These are phyloP conservation scores for Lophiostoma macrostomum DNA, from an alignment of 495 filamentous ascomycete species.

Conservation along the genomic window DNA sequence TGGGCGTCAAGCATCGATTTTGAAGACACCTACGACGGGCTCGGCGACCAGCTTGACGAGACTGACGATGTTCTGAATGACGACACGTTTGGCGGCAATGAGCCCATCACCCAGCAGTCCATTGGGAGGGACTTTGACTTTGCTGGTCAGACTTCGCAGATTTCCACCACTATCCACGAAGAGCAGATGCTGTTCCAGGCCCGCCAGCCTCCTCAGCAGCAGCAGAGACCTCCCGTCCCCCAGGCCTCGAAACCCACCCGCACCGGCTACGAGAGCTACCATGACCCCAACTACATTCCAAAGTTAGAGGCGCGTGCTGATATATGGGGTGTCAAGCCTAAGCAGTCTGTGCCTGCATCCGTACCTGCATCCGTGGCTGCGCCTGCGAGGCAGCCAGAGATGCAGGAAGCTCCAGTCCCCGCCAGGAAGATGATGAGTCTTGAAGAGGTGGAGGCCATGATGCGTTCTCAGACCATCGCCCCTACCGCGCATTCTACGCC, in stretches of 20 bases:
- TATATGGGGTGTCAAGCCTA: slow-evolving; percentile 77
- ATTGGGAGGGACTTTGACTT: slow-evolving; percentile 97
- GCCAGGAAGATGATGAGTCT: slow-evolving; percentile 85
- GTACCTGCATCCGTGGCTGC: too few species aligned
- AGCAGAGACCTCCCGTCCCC: slow-evolving; percentile 41
- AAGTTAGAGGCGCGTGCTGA: slow-evolving; percentile 90
- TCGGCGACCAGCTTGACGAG: slow-evolving; percentile 88
- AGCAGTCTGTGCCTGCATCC: too few species aligned
- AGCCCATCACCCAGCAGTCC: slow-evolving; percentile 41
- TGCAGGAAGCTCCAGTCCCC: slow-evolving; percentile 12
- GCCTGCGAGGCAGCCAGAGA: slow-evolving; percentile 31
- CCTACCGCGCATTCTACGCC: slow-evolving; percentile 33
- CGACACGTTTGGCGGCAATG: slow-evolving; percentile 87
- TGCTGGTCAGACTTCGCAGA: slow-evolving; percentile 83
- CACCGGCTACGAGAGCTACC: slow-evolving; percentile 87
- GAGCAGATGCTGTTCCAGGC: slow-evolving; percentile 73
- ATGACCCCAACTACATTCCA: slow-evolving; percentile 68
- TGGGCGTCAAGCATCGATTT: slow-evolving; percentile 69
- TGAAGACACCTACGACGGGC: slow-evolving; percentile 96
- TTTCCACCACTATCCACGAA: slow-evolving; percentile 78
- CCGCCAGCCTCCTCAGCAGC: slow-evolving; percentile 37
- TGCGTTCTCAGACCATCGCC: slow-evolving; percentile 65
- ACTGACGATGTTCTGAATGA: slow-evolving; percentile 95
- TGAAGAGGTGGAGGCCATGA: slow-evolving; percentile 94
- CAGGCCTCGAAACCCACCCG: slow-evolving; percentile 55